phyloP scores from a whole-genome alignment of 208 protist genomes.

The Leishmania major region DNA sequence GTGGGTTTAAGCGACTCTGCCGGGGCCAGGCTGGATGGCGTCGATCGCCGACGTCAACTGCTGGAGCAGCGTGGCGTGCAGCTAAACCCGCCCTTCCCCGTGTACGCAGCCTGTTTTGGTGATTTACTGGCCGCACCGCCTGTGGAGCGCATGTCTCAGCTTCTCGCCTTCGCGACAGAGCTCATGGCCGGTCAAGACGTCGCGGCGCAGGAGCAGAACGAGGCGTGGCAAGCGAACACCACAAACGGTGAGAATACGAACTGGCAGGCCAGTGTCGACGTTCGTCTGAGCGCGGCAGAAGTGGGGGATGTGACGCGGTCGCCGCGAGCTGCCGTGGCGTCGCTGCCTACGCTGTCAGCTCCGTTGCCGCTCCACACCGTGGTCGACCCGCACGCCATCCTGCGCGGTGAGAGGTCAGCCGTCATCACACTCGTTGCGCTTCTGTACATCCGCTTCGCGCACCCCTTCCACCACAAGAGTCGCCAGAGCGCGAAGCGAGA shows the following conservation, averaged over 20 bases:
- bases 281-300: neutral
- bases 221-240: slow-evolving; percentile 15
- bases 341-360: slow-evolving; percentile 27
- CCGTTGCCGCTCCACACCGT: slow-evolving; percentile 75
- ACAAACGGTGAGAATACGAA: neutral
- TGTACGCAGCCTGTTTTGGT: slow-evolving; percentile 87
- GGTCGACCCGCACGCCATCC: slow-evolving; percentile 75
- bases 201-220: slow-evolving; percentile 31
- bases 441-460: slow-evolving; percentile 87
- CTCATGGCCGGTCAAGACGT: slow-evolving; percentile 53
- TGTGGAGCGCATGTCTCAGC: slow-evolving; percentile 69
- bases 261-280: neutral
- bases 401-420: slow-evolving; percentile 61
- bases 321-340: neutral
- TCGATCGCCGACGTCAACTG: slow-evolving; percentile 66
- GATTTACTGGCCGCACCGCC: slow-evolving; percentile 69
- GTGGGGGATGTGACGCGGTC: slow-evolving; percentile 3
- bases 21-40: slow-evolving; percentile 11
- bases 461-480: slow-evolving; percentile 91
- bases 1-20: slow-evolving; percentile 2
- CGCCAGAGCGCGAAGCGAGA: slow-evolving; percentile 68
- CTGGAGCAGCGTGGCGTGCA: slow-evolving; percentile 81
- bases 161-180: slow-evolving; percentile 88
- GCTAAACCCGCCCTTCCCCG: slow-evolving; percentile 83
- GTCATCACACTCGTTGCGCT: slow-evolving; percentile 79